Conservation (phyloP, 1,139 yeast species). For the Candida buenavistaensis region DNA sequence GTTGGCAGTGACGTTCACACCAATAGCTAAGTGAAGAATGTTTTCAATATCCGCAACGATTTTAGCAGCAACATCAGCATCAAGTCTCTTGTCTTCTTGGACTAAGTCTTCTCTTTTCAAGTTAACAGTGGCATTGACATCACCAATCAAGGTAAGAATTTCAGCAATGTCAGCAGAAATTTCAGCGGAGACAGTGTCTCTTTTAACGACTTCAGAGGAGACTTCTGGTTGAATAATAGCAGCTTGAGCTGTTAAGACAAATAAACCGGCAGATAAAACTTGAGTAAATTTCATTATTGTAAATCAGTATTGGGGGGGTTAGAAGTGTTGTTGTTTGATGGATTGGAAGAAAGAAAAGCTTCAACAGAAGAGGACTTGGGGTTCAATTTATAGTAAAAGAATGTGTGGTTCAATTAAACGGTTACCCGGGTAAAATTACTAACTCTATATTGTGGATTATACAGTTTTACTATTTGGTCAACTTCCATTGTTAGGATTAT, state of each 20-base stretch:
- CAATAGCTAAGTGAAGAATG: neutral
- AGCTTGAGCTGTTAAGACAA: slow-evolving; percentile 7
- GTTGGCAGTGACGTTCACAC: neutral
- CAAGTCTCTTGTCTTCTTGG: slow-evolving; percentile 3
- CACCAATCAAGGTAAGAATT: neutral
- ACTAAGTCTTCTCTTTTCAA: slow-evolving; percentile 2
- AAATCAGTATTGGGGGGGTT: neutral
- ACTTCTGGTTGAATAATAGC: slow-evolving; percentile 3
- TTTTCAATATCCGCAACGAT: slow-evolving; percentile 1
- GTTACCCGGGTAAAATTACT: no score
- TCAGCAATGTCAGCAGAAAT: slow-evolving; percentile 1
- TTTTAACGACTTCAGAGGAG: slow-evolving; percentile 1
- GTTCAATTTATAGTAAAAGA: no score
- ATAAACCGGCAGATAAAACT: slow-evolving; percentile 2
- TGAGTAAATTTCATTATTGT: slow-evolving; percentile 5
- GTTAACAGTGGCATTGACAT: neutral
- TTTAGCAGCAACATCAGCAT: slow-evolving; percentile 1
- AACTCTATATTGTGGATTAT: no score
- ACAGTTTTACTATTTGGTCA: no score
- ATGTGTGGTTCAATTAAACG: no score
- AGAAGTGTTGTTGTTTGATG: no score
- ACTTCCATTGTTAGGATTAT: no score
- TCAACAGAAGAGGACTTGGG: no score
- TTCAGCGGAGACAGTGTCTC: neutral
- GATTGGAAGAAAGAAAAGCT: no score